A percentile compares a stretch with the other conserved stretches of the same genome.
Evolutionary conservation across 805 yeast species (phyloP).

Genomic region (Barnettozyma siamensis): DNA sequence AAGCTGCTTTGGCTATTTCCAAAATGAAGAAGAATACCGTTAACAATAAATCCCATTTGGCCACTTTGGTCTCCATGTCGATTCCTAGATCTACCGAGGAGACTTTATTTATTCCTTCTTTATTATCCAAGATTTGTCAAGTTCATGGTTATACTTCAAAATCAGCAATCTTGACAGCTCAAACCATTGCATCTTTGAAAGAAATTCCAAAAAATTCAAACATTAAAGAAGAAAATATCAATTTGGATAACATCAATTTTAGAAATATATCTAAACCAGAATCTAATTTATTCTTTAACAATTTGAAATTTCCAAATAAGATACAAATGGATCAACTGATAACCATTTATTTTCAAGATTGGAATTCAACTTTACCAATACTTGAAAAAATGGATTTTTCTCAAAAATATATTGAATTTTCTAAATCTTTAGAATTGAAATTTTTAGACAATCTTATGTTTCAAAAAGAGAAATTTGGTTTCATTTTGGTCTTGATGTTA

Average conservation of each 20-base stretch:
- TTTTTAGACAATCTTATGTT: constrained; percentile 37
- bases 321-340: constrained; percentile 63
- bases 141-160: constrained; percentile 67
- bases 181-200: constrained; percentile 64
- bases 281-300: constrained; percentile 40
- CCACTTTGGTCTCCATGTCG: constrained; percentile 61
- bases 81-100: constrained; percentile 77
- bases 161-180: constrained; percentile 66
- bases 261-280: constrained; percentile 34
- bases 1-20: constrained; percentile 57
- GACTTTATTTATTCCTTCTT: constrained; percentile 66
- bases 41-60: constrained; percentile 38
- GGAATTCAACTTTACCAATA: constrained; percentile 69
- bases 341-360: constrained; percentile 64
- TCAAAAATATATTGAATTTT: constrained; percentile 46
- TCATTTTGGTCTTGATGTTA: constrained; percentile 38
- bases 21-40: constrained; percentile 39
- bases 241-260: constrained; percentile 34
- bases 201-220: constrained; percentile 32
- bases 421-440: constrained; percentile 38
- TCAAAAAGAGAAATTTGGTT: constrained; percentile 52
- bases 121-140: constrained; percentile 63
- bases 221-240: constrained; percentile 14
- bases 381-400: constrained; percentile 66
- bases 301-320: constrained; percentile 42